Base-by-base conservation (phyloP, 1,284 basidiomycete species). In the Ganoderma resinaceum region DNA sequence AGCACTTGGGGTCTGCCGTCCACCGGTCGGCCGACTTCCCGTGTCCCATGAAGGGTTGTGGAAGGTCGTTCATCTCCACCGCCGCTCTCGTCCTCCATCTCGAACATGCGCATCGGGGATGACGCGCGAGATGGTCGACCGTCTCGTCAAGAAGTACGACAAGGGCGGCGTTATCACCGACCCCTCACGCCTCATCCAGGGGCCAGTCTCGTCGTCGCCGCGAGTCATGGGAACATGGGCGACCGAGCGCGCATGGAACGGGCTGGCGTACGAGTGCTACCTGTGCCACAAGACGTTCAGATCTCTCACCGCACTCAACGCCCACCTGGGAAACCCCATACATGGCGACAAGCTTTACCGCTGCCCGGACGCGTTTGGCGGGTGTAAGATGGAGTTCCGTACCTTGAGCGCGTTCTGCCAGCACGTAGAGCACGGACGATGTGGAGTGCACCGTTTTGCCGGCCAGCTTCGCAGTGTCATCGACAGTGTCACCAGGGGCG, bases 211-310 rank as follows among this genome's bases (percentile, higher is more conserved):
- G 14, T 55, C 52, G 9, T 55, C 31, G 29, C 31, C 31, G 6
- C 16, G 33, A 31, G 31, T 55, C 29, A 55, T 53, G 68, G 66
- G 73, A 55, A 57, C 37, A 29, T 75, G 70, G 69, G 80, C 80
- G 38, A 81, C 80, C 11, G 71, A 76, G 26, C 75, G 66, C 23
- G 76, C 79, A 9, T 82, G 77, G 77, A 82, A 83, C 66, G 80
- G 80, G 6, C 0, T 18, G 8, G 72, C 72, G 14, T 83, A 78
- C 75, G 82, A 82, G 70, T 84, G 82, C 73, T 78, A 81, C 68
- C 72, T 83, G 62, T 73, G 72, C 59, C 70, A 73, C 61, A 55
- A 58, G 57, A 57, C 53, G 46, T 73, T 66, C 65, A 14, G 33
- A 23, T 40, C 63, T 20, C 69, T 73, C 26, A 12, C 20, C 18